Evolutionary conservation across 345 rosid genomes (phyloP).

Genomic region (Tarenaya hassleriana): DNA sequence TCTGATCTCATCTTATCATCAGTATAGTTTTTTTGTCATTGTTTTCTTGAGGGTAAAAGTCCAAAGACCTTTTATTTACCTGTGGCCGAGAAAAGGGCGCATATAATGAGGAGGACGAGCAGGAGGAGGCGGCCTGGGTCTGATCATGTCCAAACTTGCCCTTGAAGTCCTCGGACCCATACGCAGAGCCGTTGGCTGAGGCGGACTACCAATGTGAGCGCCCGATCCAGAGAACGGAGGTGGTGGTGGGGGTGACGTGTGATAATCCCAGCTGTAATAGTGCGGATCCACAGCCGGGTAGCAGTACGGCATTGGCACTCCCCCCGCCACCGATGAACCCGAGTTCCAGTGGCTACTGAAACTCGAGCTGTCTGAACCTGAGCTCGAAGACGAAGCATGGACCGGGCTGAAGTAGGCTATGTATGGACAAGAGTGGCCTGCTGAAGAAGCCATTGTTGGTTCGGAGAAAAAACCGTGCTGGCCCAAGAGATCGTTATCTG

Average conservation of each 20-base stretch:
- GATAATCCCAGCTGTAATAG: constrained; percentile 42
- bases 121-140: constrained; percentile 65
- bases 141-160: constrained; percentile 41
- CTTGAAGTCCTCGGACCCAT: constrained; percentile 55
- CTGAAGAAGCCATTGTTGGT: constrained; percentile 61
- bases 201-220: constrained; percentile 42
- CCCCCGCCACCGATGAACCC: constrained; percentile 63
- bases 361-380: constrained; percentile 70
- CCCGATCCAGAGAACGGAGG: constrained; percentile 53
- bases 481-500: constrained; percentile 78
- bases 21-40: too few relatives aligned
- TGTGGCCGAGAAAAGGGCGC: constrained; percentile 78
- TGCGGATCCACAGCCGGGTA: constrained; percentile 73
- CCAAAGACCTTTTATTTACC: constrained; percentile 36
- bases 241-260: constrained; percentile 30
- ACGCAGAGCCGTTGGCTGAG: constrained; percentile 57
- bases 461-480: constrained; percentile 56
- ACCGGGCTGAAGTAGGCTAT: constrained; percentile 81
- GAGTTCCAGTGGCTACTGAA: constrained; percentile 55
- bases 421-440: constrained; percentile 84
- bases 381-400: constrained; percentile 65
- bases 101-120: constrained; percentile 69
- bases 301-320: constrained; percentile 61
- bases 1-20: not conserved
- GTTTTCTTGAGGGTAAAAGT: not conserved